Evolutionary conservation across 1,139 yeast genomes (phyloP).

Genomic region (Zygosaccharomyces pseudobailii): DNA sequence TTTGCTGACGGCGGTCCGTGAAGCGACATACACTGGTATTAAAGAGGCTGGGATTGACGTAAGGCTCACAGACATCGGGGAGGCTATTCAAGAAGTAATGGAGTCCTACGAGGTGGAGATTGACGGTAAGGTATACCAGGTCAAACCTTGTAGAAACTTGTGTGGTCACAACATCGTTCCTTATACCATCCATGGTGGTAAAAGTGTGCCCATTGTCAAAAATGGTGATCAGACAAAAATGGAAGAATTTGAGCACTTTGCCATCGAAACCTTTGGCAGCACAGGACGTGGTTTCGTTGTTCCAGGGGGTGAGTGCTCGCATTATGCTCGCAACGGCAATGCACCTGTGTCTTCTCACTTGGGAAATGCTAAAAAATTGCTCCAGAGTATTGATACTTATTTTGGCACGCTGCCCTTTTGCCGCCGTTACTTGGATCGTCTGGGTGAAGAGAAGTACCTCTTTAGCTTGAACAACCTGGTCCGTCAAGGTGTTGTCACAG

Average conservation of each 20-base stretch:
- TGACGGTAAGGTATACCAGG: conserved; percentile 78
- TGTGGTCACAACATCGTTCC: conserved; percentile 92
- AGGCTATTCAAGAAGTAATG: conserved; percentile 94
- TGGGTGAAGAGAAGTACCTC: conserved; percentile 88
- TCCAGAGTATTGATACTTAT: conserved; percentile 64
- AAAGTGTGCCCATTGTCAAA: conserved; percentile 92
- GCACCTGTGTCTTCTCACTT: conserved; percentile 47
- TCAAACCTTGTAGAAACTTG: conserved; percentile 84
- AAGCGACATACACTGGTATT: conserved; percentile 91
- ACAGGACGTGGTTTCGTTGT: conserved; percentile 92
- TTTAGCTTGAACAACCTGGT: conserved; percentile 86
- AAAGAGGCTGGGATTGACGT: conserved; percentile 95
- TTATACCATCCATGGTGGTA: conserved; percentile 86
- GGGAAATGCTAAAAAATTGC: conserved; percentile 62
- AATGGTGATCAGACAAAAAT: conserved; percentile 91
- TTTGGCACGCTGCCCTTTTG: conserved; percentile 97
- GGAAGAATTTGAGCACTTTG: conserved; percentile 98
- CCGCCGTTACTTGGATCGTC: conserved; percentile 84
- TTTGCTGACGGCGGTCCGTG: conserved; percentile 77
- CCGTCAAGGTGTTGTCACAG: conserved; percentile 80
- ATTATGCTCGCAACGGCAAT: conserved; percentile 66
- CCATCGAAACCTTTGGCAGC: conserved; percentile 96
- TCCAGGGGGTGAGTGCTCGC: conserved; percentile 88
- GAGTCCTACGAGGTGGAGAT: conserved; percentile 91
- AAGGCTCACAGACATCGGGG: conserved; percentile 91